Evolutionary conservation across 345 rosid genomes (phyloP).

Genomic region (Trapa bicornis): DNA sequence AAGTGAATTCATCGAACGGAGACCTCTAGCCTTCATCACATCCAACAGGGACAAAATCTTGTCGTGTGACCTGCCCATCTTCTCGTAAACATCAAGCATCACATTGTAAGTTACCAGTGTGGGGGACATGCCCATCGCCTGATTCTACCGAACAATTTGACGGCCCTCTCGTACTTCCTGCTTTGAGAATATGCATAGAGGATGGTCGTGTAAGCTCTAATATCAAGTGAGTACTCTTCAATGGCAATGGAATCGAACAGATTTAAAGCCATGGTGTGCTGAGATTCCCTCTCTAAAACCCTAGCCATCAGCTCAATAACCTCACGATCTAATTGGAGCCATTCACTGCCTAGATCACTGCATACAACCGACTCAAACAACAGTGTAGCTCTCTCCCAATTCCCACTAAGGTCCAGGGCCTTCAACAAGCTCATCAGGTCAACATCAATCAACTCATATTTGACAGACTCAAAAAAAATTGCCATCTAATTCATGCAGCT

Average conservation of each 20-base stretch:
- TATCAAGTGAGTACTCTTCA: conserved; percentile 44
- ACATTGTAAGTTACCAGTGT: conserved; percentile 83
- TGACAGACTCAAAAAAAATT: conserved; percentile 37
- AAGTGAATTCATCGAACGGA: conserved; percentile 75
- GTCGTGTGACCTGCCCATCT: conserved; percentile 75
- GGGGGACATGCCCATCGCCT: conserved; percentile 56
- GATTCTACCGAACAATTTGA: conserved; percentile 52
- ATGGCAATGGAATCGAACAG: conserved; percentile 57
- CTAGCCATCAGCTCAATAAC: conserved; percentile 47
- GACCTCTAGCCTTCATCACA: conserved; percentile 51
- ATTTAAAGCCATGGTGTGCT: conserved; percentile 49
- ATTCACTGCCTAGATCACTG: conserved; percentile 13
- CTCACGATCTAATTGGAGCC: conserved; percentile 36
- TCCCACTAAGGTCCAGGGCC: conserved; percentile 49
- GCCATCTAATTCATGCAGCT: conserved; percentile 31
- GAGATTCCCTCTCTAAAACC: conserved; percentile 73
- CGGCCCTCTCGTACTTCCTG: conserved; percentile 48
- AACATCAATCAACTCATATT: conserved; percentile 37
- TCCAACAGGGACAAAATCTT: conserved; percentile 49
- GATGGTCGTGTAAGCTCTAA: conserved; percentile 69
- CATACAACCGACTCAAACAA: conserved; percentile 57
- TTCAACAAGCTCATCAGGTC: conserved; percentile 57
- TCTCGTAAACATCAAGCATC: conserved; percentile 79
- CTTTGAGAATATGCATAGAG: conserved; percentile 50
- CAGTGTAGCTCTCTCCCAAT: conserved; percentile 57